Percentiles rank a stretch among this genome's conserved stretches.
phyloP scores from a whole-genome alignment of 768 basidiomycete species.

The Boletus pseudopeckii region DNA sequence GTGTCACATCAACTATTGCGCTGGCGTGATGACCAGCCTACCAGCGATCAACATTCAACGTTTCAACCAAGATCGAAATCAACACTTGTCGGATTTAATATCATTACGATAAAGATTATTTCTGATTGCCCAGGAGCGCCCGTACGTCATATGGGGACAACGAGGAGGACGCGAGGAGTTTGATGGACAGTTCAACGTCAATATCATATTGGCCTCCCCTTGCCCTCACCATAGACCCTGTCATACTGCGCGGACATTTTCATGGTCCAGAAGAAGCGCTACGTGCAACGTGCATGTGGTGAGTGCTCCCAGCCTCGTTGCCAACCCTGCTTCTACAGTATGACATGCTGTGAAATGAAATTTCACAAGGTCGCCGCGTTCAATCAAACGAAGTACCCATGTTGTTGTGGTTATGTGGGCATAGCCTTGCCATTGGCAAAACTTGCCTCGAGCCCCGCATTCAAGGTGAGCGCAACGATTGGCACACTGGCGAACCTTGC shows the following conservation, averaged over 20 bases:
- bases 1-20: not conserved
- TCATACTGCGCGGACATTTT: not conserved
- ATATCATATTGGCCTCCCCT: not conserved
- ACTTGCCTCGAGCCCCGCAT: not conserved
- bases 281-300: conserved; percentile 9
- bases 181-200: not conserved
- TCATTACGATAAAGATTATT: not conserved
- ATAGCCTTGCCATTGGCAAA: conserved; percentile 4
- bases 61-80: not conserved
- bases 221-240: not conserved
- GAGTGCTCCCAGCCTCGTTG: conserved; percentile 12
- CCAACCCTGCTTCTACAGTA: not conserved
- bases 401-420: not conserved
- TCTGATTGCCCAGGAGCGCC: not conserved
- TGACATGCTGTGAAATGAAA: conserved; percentile 5
- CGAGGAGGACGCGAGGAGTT: conserved; percentile 11
- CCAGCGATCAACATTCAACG: not conserved
- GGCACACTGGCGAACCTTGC: not conserved
- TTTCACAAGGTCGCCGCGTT: conserved; percentile 19
- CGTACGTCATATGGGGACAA: conserved; percentile 2
- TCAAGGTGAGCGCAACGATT: conserved; percentile 1
- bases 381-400: conserved; percentile 6
- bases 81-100: not conserved
- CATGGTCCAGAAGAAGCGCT: not conserved
- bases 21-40: not conserved